Evolutionary conservation across 78 protist species (phyloP), one percentile per base, ranked within the genome.

Genomic region (Dictyostelium capitatum): DNA sequence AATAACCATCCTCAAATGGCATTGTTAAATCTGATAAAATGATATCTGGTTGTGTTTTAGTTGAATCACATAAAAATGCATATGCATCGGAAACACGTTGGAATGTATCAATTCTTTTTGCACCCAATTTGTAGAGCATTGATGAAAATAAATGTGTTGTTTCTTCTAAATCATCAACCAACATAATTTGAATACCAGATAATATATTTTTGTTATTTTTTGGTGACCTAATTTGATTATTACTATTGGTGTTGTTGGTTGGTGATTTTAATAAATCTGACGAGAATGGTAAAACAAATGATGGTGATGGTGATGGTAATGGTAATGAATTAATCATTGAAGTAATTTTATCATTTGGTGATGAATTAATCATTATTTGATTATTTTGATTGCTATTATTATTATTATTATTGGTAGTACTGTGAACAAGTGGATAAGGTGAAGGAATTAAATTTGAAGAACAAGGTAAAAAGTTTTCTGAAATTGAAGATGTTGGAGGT

Each of bases 1-100:
- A n/a, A 15, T 85, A 85, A 15, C 92, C 92, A 75, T 85, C 92
- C 10, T 74, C 83, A 59, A 56, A 17, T 14, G 92, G 92, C 79
- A 85, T 85, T 0, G 92, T 67, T 9, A 85, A 12, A 75, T 85
- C 92, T 9, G 92, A 43, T 46, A 85, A 46, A 19, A 85, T 70
- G 15, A 75, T 75, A 20, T 85, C 92, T 28, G 64, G 62, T 12
- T 20, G 75, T 14, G 30, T 12, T 2, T 43, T 50, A 14, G 6
- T 20, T 5, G 47, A 12, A 10, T 48, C 59, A n/a, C 25, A 53
- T 1, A 72, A 43, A 17, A 43, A 48, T 4, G 20, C 30, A 48
- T 43, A 37, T 1, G 78, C 82, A 10, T 72, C 82, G 6, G 54
- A 23, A 12, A 64, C 82, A 6, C 53, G 23, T 56, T 73, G 67